Base-by-base conservation (phyloP, 371 early-diverging fungal genomes). In the Lichtheimia hyalospora region DNA sequence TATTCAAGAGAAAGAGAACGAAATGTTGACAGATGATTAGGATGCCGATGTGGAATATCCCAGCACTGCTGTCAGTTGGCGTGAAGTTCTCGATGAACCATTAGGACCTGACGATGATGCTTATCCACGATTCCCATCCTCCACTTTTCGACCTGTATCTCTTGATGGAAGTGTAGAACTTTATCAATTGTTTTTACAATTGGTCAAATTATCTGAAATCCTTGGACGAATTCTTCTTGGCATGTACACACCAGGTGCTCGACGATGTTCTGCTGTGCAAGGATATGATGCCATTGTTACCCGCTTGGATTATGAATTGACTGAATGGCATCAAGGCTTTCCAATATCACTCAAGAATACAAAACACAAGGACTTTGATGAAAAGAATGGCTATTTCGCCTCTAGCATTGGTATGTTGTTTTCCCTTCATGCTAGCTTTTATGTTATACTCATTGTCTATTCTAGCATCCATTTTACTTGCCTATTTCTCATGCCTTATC, bases 241-340 rank as follows among this genome's bases (percentile, higher is more conserved):
- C 0, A 40, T 80, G 5, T 77, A 80, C 52, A 75, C 81, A 39
- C 77, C 81, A 15, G 70, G 67, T 27, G 81, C 81, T 7, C 73
- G 71, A 18, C 69, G 66, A 54, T 49, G 68, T 3, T 71, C 77
- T 13, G 55, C 64, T 14, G 64, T 68, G 6, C 73, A 73, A 43
- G 77, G 77, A 34, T 75, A 77, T 40, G 75, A 77, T 61, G 66
- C 63, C 0, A 66, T 80, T 49, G 77, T 80, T 0, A 73, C 75
- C 18, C 63, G 63, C 3, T 52, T 80, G 20, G 81, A 80, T 59
- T 70, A 77, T 49, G 71, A 75, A 43, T 46, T 80, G 42, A 80
- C 81, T 1, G 70, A 75, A 52, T 80, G 81, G 81, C 73, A 77
- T 2, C 72, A 73, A 52, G 74, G 66, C 0, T 76, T 77, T 39